Percentiles rank a stretch among this genome's conserved stretches.
Conservation (phyloP, 192 early-diverging fungal genomes). For the Coemansia interrupta region DNA sequence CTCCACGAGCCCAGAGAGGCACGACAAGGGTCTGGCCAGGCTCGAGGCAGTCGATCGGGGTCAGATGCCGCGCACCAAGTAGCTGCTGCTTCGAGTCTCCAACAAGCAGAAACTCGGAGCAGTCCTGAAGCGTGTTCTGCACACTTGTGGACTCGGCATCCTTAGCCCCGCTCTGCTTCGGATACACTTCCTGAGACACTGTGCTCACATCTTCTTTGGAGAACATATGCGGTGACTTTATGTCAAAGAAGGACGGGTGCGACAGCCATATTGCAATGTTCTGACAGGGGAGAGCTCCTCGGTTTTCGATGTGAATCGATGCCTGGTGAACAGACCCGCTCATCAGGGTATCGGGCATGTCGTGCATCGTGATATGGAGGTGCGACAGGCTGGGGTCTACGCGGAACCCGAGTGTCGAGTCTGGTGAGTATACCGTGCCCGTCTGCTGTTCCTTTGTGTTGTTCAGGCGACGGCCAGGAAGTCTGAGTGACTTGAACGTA, state of each 20-base stretch:
- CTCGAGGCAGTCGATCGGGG: conserved; percentile 46
- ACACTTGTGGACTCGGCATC: conserved; percentile 17
- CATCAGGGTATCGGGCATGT: conserved; percentile 72
- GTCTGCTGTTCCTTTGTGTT: conserved; percentile 69
- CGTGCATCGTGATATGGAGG: conserved; percentile 71
- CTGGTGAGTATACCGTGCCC: conserved; percentile 61
- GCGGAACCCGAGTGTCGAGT: conserved; percentile 66
- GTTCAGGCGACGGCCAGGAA: conserved; percentile 70
- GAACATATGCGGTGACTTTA: conserved; percentile 16
- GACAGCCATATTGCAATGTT: conserved; percentile 72
- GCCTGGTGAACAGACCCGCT: conserved; percentile 77
- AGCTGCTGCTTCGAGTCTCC: conserved; percentile 8
- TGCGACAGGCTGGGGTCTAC: conserved; percentile 82
- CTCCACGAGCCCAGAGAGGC: conserved; percentile 87
- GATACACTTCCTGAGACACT: conserved; percentile 10
- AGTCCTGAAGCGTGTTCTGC: conserved; percentile 30
- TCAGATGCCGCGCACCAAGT: conserved; percentile 1
- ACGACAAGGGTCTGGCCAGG: conserved; percentile 69
- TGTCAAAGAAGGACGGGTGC: conserved; percentile 80
- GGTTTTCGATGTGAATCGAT: conserved; percentile 78
- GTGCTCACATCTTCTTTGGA: conserved; percentile 1
- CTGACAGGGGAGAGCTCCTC: conserved; percentile 69
- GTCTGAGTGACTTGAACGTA: conserved; percentile 61
- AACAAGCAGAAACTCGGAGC: conserved; percentile 29
- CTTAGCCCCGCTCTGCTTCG: not conserved